These are phyloP conservation scores for Psidium friedrichsthalianum DNA, from an alignment of 345 rosid genomes.

Conservation along the genomic window DNA sequence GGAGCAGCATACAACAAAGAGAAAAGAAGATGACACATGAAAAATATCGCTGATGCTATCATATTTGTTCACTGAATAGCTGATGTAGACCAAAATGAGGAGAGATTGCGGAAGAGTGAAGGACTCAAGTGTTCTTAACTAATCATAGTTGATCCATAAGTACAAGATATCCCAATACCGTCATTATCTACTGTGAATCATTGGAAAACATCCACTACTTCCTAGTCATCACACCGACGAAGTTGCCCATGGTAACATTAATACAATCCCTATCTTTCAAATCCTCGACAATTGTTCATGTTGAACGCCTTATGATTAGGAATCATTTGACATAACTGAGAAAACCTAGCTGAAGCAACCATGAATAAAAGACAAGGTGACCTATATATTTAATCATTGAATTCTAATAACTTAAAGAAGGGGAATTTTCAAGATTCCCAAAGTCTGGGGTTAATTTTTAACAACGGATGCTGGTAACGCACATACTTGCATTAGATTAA, in stretches of 20 bases:
- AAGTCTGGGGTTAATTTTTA: background rate
- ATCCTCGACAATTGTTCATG: background rate
- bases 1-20: background rate
- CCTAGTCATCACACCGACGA: background rate
- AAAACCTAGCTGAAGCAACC: background rate
- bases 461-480: background rate
- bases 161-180: background rate
- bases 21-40: background rate
- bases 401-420: background rate
- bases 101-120: background rate
- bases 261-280: background rate
- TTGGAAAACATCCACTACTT: background rate
- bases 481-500: no score
- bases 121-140: background rate
- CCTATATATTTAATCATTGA: background rate
- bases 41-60: background rate
- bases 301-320: background rate
- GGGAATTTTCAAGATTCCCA: background rate
- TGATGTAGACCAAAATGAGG: background rate
- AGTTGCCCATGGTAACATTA: background rate
- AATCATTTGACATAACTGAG: background rate
- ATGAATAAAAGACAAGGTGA: background rate
- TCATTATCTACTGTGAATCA: background rate
- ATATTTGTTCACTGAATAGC: slow-evolving; percentile 8
- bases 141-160: background rate